phyloP scores from a whole-genome alignment of 257 asterid species.

The Eustoma russellianum region DNA sequence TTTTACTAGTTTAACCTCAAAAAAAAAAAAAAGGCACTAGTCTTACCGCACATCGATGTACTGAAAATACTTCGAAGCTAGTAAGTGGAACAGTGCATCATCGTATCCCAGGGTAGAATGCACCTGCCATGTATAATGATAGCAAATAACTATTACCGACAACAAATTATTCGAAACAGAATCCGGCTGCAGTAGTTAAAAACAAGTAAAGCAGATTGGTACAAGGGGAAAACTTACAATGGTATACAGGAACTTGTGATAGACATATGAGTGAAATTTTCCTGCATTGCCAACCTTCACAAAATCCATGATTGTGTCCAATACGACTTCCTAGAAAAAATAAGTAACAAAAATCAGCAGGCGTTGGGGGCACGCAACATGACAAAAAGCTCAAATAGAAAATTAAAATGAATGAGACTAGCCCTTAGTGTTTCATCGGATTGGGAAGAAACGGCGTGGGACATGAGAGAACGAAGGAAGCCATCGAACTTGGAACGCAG shows the following conservation, averaged over 20 bases:
- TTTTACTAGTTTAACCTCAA: no score
- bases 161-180: not conserved
- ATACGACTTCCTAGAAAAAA: conserved; percentile 53
- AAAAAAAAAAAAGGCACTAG: not conserved
- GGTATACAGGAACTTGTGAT: conserved; percentile 56
- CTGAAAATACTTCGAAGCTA: conserved; percentile 58
- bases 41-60: conserved; percentile 79
- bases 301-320: conserved; percentile 80
- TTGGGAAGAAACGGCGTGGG: conserved; percentile 30
- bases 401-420: not conserved
- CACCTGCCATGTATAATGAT: conserved; percentile 30
- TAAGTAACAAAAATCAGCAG: not conserved
- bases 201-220: not conserved
- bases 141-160: not conserved
- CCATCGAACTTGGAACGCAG: conserved; percentile 72
- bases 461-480: conserved; percentile 32
- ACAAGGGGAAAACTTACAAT: conserved; percentile 35
- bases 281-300: conserved; percentile 81
- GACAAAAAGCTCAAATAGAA: not conserved
- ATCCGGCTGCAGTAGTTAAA: not conserved
- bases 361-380: not conserved
- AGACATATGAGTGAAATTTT: conserved; percentile 64
- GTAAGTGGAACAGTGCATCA: conserved; percentile 52
- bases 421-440: conserved; percentile 55
- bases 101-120: conserved; percentile 33